A percentile compares a stretch with the other conserved stretches of the same genome.
Evolutionary conservation across 164 flowering plant species (phyloP).

Genomic region (Stephania yunnanensis): DNA sequence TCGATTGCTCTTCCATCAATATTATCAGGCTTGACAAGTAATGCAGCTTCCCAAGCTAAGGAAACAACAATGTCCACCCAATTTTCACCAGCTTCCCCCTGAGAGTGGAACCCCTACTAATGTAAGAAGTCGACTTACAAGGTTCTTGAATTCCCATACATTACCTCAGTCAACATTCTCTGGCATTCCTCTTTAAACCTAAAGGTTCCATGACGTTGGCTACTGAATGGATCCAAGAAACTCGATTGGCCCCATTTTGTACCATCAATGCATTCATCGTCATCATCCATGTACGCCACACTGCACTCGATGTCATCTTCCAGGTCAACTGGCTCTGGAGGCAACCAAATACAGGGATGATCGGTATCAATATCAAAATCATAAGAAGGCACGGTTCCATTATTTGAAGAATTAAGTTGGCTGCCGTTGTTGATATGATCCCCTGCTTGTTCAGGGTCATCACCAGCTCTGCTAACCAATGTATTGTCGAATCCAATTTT

Average conservation of each 20-base stretch:
- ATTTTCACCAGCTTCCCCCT: constrained; percentile 38
- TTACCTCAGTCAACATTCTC: constrained; percentile 50
- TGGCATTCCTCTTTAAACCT: constrained; percentile 49
- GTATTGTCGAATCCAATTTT: neutral
- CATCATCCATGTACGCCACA: constrained; percentile 59
- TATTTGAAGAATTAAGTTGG: constrained; percentile 10
- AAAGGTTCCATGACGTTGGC: constrained; percentile 33
- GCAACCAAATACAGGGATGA: constrained; percentile 49
- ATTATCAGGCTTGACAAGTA: constrained; percentile 61
- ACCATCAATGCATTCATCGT: constrained; percentile 56
- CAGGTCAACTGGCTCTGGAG: constrained; percentile 73
- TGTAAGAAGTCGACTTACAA: constrained; percentile 56
- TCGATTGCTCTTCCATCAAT: constrained; percentile 57
- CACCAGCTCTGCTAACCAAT: constrained; percentile 5
- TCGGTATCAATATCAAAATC: constrained; percentile 32
- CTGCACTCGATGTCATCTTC: constrained; percentile 57
- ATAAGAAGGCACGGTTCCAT: constrained; percentile 20
- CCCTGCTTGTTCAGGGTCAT: constrained; percentile 21
- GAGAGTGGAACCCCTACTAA: constrained; percentile 37
- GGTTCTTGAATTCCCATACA: constrained; percentile 56
- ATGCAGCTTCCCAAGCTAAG: constrained; percentile 91
- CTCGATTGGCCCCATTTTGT: constrained; percentile 54
- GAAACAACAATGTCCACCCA: constrained; percentile 80
- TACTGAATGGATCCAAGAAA: constrained; percentile 39
- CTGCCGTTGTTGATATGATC: constrained; percentile 13